Evolutionary conservation across 768 basidiomycete genomes (phyloP).

Genomic region (Leucocoprinus leucothites): DNA sequence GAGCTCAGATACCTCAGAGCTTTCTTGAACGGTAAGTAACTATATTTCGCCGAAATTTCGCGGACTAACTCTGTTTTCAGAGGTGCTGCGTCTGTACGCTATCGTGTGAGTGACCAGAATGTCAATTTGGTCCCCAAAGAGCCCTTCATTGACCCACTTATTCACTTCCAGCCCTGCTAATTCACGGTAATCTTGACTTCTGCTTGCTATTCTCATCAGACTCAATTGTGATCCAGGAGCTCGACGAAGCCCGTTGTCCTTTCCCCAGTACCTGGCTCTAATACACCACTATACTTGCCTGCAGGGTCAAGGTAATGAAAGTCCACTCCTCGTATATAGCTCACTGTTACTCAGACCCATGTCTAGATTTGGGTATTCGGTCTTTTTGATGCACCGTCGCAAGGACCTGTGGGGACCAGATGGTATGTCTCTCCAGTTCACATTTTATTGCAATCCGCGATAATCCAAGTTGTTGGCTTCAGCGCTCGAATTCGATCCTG

Average conservation of each 20-base stretch:
- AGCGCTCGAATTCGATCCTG: conserved; percentile 50
- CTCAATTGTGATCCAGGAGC: not conserved
- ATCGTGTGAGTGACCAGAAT: too few species aligned
- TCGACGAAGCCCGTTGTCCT: not conserved
- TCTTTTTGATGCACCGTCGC: conserved; percentile 46
- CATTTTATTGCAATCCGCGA: not conserved
- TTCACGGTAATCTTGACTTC: not conserved
- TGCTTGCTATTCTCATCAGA: not conserved
- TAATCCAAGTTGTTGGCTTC: not conserved
- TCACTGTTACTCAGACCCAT: not conserved
- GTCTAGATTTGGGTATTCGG: conserved; percentile 26
- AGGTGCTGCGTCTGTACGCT: too few species aligned
- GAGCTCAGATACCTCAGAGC: conserved; percentile 26
- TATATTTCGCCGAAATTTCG: too few species aligned
- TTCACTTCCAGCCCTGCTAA: conserved; percentile 8
- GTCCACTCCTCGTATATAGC: not conserved
- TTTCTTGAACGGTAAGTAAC: not conserved
- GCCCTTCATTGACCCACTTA: not conserved
- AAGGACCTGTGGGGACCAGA: conserved; percentile 44
- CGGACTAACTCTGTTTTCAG: too few species aligned
- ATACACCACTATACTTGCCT: not conserved
- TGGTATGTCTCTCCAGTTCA: not conserved
- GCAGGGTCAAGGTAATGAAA: too few species aligned
- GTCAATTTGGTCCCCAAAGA: too few species aligned
- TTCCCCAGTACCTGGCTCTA: not conserved